These are phyloP conservation scores for Cladophialophora yegresii DNA, from an alignment of 2,329 filamentous ascomycete species.

Conservation along the genomic window DNA sequence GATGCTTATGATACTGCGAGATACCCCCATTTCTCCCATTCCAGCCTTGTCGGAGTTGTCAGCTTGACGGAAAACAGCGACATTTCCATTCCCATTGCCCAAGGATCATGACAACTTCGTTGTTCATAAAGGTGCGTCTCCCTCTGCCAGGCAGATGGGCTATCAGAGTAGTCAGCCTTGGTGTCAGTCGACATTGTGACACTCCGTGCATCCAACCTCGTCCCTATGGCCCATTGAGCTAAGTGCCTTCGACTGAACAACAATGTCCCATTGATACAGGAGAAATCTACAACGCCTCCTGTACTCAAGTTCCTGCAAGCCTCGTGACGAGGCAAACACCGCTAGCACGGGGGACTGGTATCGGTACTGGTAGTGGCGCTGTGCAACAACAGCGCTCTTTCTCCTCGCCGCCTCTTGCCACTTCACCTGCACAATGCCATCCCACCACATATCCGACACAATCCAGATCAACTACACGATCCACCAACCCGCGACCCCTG, in stretches of 20 bases:
- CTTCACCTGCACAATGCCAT: slow-evolving; percentile 8
- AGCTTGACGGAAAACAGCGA: slow-evolving; percentile 8
- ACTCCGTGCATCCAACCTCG: not conserved
- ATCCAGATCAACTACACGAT: slow-evolving; percentile 23
- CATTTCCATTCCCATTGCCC: not conserved
- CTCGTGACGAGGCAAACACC: not conserved
- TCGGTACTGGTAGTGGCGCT: not conserved
- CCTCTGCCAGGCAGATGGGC: not conserved
- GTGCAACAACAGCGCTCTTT: not conserved
- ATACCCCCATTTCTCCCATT: not conserved
- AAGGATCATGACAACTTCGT: not conserved
- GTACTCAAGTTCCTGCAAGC: too few species aligned
- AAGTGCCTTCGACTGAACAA: not conserved
- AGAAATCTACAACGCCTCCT: not conserved
- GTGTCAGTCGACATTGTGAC: not conserved
- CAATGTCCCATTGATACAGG: not conserved
- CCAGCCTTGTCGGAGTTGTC: slow-evolving; percentile 28
- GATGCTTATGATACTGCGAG: not conserved
- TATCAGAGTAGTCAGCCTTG: not conserved
- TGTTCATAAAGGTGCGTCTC: not conserved
- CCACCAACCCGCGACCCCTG: slow-evolving; percentile 1
- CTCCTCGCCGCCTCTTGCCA: not conserved
- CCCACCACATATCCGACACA: slow-evolving; percentile 15
- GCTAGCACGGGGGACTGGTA: too few species aligned
- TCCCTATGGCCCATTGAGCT: not conserved